Conservation (phyloP, 2,329 filamentous ascomycete species). For the Endocalyx cinctus region DNA sequence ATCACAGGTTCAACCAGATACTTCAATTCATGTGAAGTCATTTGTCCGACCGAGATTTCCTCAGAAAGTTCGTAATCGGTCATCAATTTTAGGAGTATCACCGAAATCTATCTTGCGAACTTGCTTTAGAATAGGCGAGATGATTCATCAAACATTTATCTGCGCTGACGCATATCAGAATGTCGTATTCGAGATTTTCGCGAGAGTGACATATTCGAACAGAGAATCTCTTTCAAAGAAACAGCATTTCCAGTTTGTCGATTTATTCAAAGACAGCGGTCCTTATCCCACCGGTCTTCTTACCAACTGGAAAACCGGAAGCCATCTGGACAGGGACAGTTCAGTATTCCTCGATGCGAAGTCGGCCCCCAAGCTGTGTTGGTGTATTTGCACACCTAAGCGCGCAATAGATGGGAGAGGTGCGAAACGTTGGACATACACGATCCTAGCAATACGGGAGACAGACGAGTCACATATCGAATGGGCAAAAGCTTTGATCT, state of each 20-base stretch:
- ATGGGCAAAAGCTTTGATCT: slow-evolving; percentile 7
- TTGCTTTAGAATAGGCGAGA: slow-evolving; percentile 61
- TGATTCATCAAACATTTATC: slow-evolving; percentile 41
- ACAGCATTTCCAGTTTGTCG: slow-evolving; percentile 61
- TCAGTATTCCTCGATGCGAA: slow-evolving; percentile 17
- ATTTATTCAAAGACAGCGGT: slow-evolving; percentile 55
- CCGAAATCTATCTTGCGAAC: slow-evolving; percentile 45
- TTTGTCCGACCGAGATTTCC: slow-evolving; percentile 52
- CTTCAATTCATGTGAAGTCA: slow-evolving; percentile 26
- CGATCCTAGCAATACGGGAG: slow-evolving; percentile 21
- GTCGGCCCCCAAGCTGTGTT: slow-evolving; percentile 17
- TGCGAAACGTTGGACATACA: slow-evolving; percentile 19
- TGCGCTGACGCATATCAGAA: slow-evolving; percentile 29
- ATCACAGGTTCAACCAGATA: background rate
- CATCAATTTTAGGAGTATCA: slow-evolving; percentile 48
- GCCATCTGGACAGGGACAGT: slow-evolving; percentile 22
- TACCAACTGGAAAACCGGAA: slow-evolving; percentile 20
- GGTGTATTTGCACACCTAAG: slow-evolving; percentile 22
- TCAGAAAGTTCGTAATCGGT: slow-evolving; percentile 42
- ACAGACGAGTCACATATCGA: slow-evolving; percentile 18
- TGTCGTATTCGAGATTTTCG: slow-evolving; percentile 58
- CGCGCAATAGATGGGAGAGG: slow-evolving; percentile 19
- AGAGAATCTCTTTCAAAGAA: slow-evolving; percentile 44
- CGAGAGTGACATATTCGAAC: slow-evolving; percentile 52
- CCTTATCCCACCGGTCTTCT: slow-evolving; percentile 39